A percentile compares a stretch with the other conserved stretches of the same genome.
These are phyloP conservation scores for Lipomyces oligophaga DNA, from an alignment of 805 yeast genomes.

Conservation along the genomic window DNA sequence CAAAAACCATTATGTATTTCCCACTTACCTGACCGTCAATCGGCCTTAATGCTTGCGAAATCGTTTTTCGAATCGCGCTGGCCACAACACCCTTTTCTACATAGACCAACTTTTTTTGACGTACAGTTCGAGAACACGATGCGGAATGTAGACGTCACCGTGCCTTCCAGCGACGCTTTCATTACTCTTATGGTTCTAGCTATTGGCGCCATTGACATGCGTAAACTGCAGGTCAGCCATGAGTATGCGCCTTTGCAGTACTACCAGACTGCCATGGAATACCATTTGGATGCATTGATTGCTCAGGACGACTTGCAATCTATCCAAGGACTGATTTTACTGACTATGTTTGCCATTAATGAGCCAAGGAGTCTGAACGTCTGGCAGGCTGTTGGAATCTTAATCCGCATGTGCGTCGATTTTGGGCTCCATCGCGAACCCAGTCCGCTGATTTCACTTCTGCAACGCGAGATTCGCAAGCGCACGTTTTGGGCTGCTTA, in stretches of 20 bases:
- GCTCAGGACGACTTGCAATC: slow-evolving; percentile 13
- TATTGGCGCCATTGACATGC: slow-evolving; percentile 19
- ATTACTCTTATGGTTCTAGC: slow-evolving; percentile 18
- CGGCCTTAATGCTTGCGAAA: slow-evolving; percentile 1
- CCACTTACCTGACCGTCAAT: slow-evolving; percentile 3
- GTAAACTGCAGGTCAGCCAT: background rate
- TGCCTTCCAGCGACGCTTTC: slow-evolving; percentile 15
- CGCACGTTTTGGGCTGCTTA: slow-evolving; percentile 81
- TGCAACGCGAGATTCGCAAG: slow-evolving; percentile 79
- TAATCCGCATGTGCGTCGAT: slow-evolving; percentile 18
- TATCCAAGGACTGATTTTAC: slow-evolving; percentile 13
- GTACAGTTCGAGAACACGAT: slow-evolving; percentile 9
- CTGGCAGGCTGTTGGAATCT: slow-evolving; percentile 21
- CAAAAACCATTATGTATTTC: background rate
- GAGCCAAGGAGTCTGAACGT: slow-evolving; percentile 15
- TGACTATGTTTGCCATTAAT: slow-evolving; percentile 13
- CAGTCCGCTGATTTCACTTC: slow-evolving; percentile 43
- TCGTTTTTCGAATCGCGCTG: slow-evolving; percentile 15
- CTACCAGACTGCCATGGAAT: slow-evolving; percentile 15
- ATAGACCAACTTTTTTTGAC: slow-evolving; percentile 10
- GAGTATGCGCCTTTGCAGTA: slow-evolving; percentile 10
- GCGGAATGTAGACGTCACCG: slow-evolving; percentile 1
- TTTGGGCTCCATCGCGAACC: slow-evolving; percentile 18
- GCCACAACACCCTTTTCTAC: slow-evolving; percentile 20
- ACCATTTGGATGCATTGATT: slow-evolving; percentile 12